Evolutionary conservation across 164 flowering plant species (phyloP), one percentile per base, ranked within the genome.

Genomic region (Chimonanthus praecox): DNA sequence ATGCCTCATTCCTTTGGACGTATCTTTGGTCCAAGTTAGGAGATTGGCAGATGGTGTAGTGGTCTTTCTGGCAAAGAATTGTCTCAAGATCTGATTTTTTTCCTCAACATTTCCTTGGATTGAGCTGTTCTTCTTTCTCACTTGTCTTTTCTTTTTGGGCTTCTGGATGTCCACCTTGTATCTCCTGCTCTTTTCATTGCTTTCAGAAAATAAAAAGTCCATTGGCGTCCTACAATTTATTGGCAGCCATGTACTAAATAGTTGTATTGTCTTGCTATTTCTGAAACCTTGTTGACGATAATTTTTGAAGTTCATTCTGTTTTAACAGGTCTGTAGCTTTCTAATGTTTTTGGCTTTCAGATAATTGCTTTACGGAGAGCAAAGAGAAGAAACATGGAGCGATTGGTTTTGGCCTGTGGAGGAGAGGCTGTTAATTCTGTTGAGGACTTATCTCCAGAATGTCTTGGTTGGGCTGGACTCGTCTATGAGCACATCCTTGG

Each of bases 401-500:
- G 97, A 3, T 78, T 94, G 81, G 89, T 96, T 68, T 85, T 96
- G 88, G 97, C 98, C 68, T 94, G 98, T 86, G 99, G 99, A 58
- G 99, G 99, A 50, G 98, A 96, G 78, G 98, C 98, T 80, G 95
- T 96, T 13, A 94, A 94, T 77, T 93, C 97, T 69, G 98, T 96
- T 54, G 97, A 92, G 80, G 97, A 92, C 67, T 76, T 96, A 60
- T 86, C 92, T 69, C 88, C 92, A 61, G 97, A 91, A 63, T 89
- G 90, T 80, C 98, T 96, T 86, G 99, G 99, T 60, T 96, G 99
- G 99, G 99, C 99, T 74, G 99, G 99, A 74, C 82, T 96, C 70
- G 99, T 96, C 7, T 87, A 94, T 87, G 99, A 96, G 86, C 99
- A 96, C 76, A 77, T 91, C 67, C 97, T 96, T 78, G 99, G 98